phyloP scores from a whole-genome alignment of 768 basidiomycete species.

The Grammothele lineata region DNA sequence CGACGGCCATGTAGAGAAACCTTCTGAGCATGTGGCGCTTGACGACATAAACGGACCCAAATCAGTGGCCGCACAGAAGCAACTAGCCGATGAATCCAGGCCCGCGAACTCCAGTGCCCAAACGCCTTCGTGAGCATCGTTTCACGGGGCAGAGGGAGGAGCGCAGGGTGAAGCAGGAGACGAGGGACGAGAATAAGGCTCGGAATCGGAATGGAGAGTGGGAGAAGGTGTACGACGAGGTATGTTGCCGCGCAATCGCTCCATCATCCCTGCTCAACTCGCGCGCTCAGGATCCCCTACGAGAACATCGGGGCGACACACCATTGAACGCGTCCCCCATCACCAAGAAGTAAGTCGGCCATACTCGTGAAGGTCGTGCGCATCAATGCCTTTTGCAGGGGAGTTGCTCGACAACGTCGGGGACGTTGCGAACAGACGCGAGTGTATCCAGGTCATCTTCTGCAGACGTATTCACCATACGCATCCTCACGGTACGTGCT shows the following conservation, averaged over 20 bases:
- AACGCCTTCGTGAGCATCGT: neutral
- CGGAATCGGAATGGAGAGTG: conserved; percentile 12
- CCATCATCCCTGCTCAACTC: neutral
- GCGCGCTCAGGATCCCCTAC: conserved; percentile 20
- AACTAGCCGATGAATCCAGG: too few relatives aligned
- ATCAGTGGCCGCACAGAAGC: conserved; percentile 5
- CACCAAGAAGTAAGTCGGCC: conserved; percentile 41
- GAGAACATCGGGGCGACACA: conserved; percentile 65
- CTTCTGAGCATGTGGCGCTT: neutral
- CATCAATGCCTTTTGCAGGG: too few relatives aligned
- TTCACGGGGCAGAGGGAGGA: conserved; percentile 24
- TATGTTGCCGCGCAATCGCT: neutral
- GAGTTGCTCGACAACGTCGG: conserved; percentile 6
- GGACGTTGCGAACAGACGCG: conserved; percentile 45
- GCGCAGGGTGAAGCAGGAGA: conserved; percentile 18
- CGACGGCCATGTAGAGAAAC: conserved; percentile 11
- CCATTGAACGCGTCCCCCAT: conserved; percentile 89
- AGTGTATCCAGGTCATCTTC: conserved; percentile 71
- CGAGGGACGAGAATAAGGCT: conserved; percentile 16
- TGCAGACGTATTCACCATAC: conserved; percentile 90
- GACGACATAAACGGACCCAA: conserved; percentile 8
- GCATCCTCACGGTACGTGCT: conserved; percentile 63
- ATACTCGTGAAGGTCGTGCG: too few relatives aligned
- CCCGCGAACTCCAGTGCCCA: conserved; percentile 1
- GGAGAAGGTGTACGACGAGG: conserved; percentile 15